Evolutionary conservation across 1,139 yeast genomes (phyloP), one percentile per base, ranked within the genome.

Genomic region (Protomyces pachydermus): DNA sequence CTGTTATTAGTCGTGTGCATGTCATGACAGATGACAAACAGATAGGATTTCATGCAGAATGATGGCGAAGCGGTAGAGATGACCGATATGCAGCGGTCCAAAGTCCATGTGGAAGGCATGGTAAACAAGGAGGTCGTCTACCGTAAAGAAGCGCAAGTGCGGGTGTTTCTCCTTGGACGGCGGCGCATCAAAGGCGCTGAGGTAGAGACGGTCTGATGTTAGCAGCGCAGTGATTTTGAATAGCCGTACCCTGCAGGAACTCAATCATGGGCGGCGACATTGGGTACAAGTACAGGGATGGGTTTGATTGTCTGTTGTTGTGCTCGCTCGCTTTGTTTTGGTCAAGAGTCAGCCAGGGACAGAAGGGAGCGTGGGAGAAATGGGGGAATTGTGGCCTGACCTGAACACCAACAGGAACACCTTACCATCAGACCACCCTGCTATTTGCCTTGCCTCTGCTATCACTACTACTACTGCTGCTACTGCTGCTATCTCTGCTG

Each of bases 11-110:
- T 25, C 23, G 37, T 12, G n/a, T 50, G 32, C 53, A 6, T 16
- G 9, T 9, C 10, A 8, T 42, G 39, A 38, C 39, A 35, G 20
- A 28, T 18, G 53, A 25, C 62, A 6, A 39, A 58, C 62, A 8
- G 62, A 58, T 69, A 93, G 80, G 62, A 91, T 87, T 72, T 91
- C 95, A 74, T 93, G 98, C 67, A 93, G 81, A 18, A 88, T 87
- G 28, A 93, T 97, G 0, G 98, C 98, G 78, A 93, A 93, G 64
- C 98, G 81, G 76, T 93, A 93, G 67, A 93, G 78, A 74, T 88
- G 95, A 0, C 97, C 98, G 64, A 93, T 85, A 72, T 93, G 95
- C 68, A 93, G 78, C 0, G 98, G 98, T 52, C 98, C 98, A 76
- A 93, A 93, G 75, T 93, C 98, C 69, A 91, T 82, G 74, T 93